phyloP scores from a whole-genome alignment of 129 eudicot genomes.

The Deinandra increscens region DNA sequence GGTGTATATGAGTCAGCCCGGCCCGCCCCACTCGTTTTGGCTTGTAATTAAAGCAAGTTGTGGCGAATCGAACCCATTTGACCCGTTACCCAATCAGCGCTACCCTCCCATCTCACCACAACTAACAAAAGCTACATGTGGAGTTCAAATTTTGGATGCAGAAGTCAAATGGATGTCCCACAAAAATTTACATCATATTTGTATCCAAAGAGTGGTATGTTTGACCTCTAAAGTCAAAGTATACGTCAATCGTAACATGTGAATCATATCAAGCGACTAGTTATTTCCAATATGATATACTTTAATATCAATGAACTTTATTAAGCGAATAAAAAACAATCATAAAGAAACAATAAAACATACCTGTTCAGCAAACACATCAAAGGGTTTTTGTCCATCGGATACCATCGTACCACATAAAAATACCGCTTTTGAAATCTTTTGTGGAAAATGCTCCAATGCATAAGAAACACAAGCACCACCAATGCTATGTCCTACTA shows the following conservation, averaged over 20 bases:
- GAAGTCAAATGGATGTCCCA: neutral
- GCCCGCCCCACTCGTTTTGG: neutral
- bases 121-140: neutral
- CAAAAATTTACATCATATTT: neutral
- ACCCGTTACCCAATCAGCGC: neutral
- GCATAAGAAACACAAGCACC: slow-evolving; percentile 94
- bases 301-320: neutral
- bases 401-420: slow-evolving; percentile 88
- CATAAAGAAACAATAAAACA: neutral
- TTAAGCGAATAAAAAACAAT: neutral
- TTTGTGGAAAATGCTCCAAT: slow-evolving; percentile 66
- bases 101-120: neutral
- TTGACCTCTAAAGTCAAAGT: slow-evolving; percentile 9
- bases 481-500: slow-evolving; percentile 93
- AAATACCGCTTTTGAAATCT: slow-evolving; percentile 81
- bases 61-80: neutral
- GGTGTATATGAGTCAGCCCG: neutral
- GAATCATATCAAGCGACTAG: neutral
- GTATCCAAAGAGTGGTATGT: neutral
- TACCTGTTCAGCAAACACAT: slow-evolving; percentile 86
- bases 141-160: neutral
- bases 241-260: neutral
- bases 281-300: neutral
- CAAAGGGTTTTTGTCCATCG: slow-evolving; percentile 88
- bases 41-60: neutral